Conservation (phyloP, 345 rosid genomes). For the Ceriops decandra region DNA sequence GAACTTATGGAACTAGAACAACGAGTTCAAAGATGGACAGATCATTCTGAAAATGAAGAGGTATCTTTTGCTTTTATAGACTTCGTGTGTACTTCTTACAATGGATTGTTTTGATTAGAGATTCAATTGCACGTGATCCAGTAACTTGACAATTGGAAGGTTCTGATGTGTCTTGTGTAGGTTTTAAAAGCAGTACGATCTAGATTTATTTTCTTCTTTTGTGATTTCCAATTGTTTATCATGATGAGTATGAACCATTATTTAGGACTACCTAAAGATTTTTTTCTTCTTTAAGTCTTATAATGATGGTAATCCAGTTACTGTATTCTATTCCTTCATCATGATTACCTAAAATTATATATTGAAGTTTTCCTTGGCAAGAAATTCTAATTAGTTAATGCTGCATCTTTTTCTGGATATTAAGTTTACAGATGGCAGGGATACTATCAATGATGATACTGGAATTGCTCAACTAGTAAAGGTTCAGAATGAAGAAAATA, state of each 20-base stretch:
- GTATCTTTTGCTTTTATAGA: conserved; percentile 20
- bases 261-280: background rate
- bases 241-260: no score
- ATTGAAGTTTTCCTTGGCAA: background rate
- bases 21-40: conserved; percentile 72
- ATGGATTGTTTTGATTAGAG: conserved; percentile 4
- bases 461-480: conserved; percentile 44
- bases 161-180: background rate
- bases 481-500: conserved; percentile 55
- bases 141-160: background rate
- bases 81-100: background rate
- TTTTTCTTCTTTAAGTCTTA: conserved; percentile 1
- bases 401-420: conserved; percentile 41
- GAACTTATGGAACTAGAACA: conserved; percentile 93
- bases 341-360: background rate
- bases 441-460: conserved; percentile 29
- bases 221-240: background rate
- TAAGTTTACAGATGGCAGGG: conserved; percentile 30
- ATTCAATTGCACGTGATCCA: background rate
- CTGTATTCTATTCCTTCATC: background rate
- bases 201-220: background rate
- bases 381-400: conserved; percentile 18
- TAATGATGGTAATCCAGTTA: background rate
- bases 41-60: conserved; percentile 64
- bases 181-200: background rate